Conservation (phyloP, 2,329 filamentous ascomycete species). For the Aspergillus novoparasiticus region DNA sequence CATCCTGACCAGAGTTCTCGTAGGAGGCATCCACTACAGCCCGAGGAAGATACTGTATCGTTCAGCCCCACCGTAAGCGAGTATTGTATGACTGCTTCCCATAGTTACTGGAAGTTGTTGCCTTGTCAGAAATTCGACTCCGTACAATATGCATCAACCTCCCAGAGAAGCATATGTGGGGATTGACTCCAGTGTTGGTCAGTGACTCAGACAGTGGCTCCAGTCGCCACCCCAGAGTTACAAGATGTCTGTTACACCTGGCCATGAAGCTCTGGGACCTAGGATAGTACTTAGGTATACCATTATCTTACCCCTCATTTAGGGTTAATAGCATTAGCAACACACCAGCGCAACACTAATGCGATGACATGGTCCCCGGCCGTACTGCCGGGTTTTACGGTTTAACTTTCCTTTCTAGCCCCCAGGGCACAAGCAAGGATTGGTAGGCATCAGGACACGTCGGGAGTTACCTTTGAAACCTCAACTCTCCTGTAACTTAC, state of each 20-base stretch:
- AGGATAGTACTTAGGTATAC: background rate
- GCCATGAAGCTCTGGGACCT: background rate
- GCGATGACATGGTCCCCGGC: slow-evolving; percentile 32
- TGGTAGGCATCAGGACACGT: background rate
- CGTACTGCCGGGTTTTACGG: slow-evolving; percentile 28
- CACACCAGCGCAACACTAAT: slow-evolving; percentile 24
- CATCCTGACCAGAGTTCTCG: background rate
- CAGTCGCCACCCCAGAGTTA: background rate
- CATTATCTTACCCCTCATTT: background rate
- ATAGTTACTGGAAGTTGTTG: background rate
- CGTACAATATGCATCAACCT: background rate
- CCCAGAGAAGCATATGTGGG: background rate
- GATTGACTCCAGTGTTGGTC: background rate
- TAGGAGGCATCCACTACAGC: background rate
- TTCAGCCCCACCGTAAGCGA: background rate
- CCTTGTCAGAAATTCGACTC: background rate
- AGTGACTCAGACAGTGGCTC: background rate
- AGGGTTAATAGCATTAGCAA: background rate
- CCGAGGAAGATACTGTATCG: background rate
- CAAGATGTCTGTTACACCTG: background rate
- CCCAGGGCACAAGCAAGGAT: background rate
- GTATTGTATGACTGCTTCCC: background rate
- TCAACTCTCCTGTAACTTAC: background rate
- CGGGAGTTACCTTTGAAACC: background rate
- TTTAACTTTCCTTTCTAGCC: slow-evolving; percentile 20